phyloP scores from a whole-genome alignment of 148 eudicot species.

The Polygonum aviculare region DNA sequence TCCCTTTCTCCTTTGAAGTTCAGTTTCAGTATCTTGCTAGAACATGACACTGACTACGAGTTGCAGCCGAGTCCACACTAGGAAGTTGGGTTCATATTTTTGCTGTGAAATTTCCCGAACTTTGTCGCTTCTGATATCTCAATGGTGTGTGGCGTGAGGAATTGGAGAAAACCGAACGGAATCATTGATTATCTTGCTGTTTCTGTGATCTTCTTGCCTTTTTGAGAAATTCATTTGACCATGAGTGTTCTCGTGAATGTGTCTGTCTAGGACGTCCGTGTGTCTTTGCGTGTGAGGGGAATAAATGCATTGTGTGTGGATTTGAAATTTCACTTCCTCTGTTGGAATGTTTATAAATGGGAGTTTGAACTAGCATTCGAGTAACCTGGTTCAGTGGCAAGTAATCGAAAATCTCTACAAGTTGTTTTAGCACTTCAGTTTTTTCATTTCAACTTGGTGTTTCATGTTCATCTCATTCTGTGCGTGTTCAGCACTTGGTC shows the following conservation, averaged over 20 bases:
- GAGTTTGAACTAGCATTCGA: constrained; percentile 9
- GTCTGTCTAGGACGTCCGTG: neutral
- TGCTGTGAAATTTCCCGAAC: neutral
- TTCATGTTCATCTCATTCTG: neutral
- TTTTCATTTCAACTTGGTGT: neutral
- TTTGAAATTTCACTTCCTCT: constrained; percentile 16
- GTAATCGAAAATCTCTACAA: neutral
- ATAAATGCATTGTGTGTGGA: constrained; percentile 12
- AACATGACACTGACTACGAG: neutral
- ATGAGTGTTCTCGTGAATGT: constrained; percentile 20
- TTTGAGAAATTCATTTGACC: constrained; percentile 12
- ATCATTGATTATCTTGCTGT: neutral
- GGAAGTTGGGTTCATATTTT: neutral
- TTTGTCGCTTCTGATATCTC: neutral
- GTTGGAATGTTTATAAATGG: constrained; percentile 16
- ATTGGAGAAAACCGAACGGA: neutral
- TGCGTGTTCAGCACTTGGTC: neutral
- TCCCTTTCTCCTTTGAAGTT: neutral
- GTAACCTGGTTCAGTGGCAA: neutral
- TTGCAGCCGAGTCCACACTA: neutral
- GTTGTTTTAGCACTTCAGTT: neutral
- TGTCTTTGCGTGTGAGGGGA: constrained; percentile 5
- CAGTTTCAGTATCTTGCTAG: neutral
- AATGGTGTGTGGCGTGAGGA: neutral
- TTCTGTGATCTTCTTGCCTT: constrained; percentile 13